A percentile compares a stretch with the other conserved stretches of the same genome.
Conservation (phyloP, 176 grass and related monocot species). For the Lolium multiflorum region DNA sequence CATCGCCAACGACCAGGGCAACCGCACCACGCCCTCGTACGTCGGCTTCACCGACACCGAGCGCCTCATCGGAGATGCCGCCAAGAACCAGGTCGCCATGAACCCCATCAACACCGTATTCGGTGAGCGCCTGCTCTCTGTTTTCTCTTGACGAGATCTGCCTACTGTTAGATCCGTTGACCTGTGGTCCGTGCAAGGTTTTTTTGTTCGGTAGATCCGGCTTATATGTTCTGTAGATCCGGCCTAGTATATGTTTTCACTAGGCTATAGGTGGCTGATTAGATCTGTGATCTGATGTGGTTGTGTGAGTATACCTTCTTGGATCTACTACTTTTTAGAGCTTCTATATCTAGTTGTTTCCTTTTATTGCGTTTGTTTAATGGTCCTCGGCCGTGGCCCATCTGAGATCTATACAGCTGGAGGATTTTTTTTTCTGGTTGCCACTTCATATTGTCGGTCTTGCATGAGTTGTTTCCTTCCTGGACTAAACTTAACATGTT, state of each 20-base stretch:
- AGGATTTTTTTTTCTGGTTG: not conserved
- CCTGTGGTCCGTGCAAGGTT: not conserved
- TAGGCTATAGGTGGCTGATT: too few relatives aligned
- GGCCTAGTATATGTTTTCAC: too few relatives aligned
- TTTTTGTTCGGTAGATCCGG: not conserved
- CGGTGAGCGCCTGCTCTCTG: constrained; percentile 14
- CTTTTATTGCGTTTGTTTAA: not conserved
- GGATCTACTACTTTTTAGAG: not conserved
- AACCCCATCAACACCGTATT: constrained; percentile 60
- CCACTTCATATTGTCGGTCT: not conserved
- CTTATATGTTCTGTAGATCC: too few relatives aligned
- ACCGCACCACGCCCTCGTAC: constrained; percentile 75
- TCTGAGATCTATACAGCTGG: not conserved
- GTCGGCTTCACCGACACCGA: constrained; percentile 76
- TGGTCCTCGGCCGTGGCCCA: not conserved
- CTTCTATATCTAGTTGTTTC: too few relatives aligned
- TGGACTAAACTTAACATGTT: not conserved
- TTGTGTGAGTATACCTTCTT: not conserved
- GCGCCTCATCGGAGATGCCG: constrained; percentile 69
- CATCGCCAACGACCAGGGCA: constrained; percentile 85
- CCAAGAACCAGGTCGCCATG: constrained; percentile 69
- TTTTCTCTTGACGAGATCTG: not conserved
- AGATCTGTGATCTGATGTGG: not conserved
- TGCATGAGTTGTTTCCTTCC: not conserved
- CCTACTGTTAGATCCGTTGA: not conserved